Percentiles rank a stretch among this genome's conserved stretches.
Evolutionary conservation across 1,284 basidiomycete genomes (phyloP).

Genomic region (Pseudozyma tsukubaensis): DNA sequence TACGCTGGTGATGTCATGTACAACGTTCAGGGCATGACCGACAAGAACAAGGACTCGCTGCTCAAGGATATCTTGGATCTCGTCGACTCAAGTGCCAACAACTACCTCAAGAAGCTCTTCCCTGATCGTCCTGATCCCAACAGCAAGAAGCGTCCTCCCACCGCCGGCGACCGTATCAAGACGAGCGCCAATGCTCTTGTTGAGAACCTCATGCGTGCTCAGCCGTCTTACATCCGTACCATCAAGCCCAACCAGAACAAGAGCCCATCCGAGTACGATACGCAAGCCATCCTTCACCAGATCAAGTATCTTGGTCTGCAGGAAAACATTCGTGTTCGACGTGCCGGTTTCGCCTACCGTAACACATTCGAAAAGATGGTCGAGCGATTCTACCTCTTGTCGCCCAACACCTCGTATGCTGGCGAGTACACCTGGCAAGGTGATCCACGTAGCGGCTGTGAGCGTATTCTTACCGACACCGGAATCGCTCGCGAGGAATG

Average conservation of each 20-base stretch:
- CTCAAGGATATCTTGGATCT: constrained; percentile 95
- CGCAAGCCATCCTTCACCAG: constrained; percentile 94
- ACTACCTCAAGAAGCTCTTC: constrained; percentile 85
- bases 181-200: constrained; percentile 89
- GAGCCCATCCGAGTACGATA: constrained; percentile 90
- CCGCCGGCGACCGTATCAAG: constrained; percentile 98
- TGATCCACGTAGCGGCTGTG: constrained; percentile 89
- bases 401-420: constrained; percentile 93
- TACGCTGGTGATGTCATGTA: constrained; percentile 97
- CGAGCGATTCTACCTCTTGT: constrained; percentile 87
- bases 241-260: constrained; percentile 99
- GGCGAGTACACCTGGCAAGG: constrained; percentile 98
- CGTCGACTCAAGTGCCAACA: constrained; percentile 73
- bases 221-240: constrained; percentile 98
- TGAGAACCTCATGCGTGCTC: constrained; percentile 93
- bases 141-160: constrained; percentile 97
- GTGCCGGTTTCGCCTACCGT: constrained; percentile 96
- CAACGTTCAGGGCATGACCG: constrained; percentile 96
- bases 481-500: constrained; percentile 96
- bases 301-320: constrained; percentile 99
- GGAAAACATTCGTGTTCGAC: constrained; percentile 96
- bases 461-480: constrained; percentile 91
- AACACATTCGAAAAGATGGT: constrained; percentile 99
- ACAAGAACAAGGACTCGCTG: constrained; percentile 99
- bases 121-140: constrained; percentile 94